Conservation (phyloP, 1,284 basidiomycete genomes). For the Meripilus lineatus region DNA sequence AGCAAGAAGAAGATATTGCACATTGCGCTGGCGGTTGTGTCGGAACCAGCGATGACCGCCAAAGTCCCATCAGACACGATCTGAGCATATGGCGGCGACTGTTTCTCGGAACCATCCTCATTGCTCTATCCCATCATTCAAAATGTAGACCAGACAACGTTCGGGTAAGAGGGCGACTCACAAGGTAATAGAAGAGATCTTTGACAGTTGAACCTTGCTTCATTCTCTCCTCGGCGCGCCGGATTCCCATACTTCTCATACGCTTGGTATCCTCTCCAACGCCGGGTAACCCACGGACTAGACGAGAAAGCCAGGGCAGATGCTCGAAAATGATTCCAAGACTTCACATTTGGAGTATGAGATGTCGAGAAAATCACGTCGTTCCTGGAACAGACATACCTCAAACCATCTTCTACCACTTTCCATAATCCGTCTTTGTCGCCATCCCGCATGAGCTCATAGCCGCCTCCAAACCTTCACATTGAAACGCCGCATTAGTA, state of each 20-base stretch:
- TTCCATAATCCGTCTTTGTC: slow-evolving; percentile 13
- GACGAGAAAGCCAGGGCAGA: slow-evolving; percentile 22
- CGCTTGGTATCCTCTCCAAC: slow-evolving; percentile 16
- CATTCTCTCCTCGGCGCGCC: slow-evolving; percentile 14
- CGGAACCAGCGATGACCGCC: slow-evolving; percentile 27
- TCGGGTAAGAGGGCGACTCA: slow-evolving; percentile 4
- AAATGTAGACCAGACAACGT: background rate
- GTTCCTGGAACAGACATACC: slow-evolving; percentile 6
- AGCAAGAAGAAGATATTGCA: slow-evolving; percentile 18
- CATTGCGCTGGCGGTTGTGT: slow-evolving; percentile 24
- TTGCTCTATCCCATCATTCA: slow-evolving; percentile 3
- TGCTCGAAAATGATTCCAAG: slow-evolving; percentile 17
- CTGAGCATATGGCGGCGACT: slow-evolving; percentile 13
- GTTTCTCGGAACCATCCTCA: slow-evolving; percentile 18
- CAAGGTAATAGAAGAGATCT: slow-evolving; percentile 20
- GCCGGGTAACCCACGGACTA: slow-evolving; percentile 14
- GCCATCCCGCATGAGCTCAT: slow-evolving; percentile 21
- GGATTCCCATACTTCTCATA: slow-evolving; percentile 15
- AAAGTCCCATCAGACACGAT: slow-evolving; percentile 19
- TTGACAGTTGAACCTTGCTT: slow-evolving; percentile 14
- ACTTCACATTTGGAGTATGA: slow-evolving; percentile 3
- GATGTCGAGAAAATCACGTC: background rate
- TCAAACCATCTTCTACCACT: slow-evolving; percentile 9
- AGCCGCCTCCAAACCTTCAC: slow-evolving; percentile 13
- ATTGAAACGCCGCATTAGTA: background rate